Evolutionary conservation across 106 monocot species (phyloP), one percentile per base, ranked within the genome.

Genomic region (Posidonia australis): DNA sequence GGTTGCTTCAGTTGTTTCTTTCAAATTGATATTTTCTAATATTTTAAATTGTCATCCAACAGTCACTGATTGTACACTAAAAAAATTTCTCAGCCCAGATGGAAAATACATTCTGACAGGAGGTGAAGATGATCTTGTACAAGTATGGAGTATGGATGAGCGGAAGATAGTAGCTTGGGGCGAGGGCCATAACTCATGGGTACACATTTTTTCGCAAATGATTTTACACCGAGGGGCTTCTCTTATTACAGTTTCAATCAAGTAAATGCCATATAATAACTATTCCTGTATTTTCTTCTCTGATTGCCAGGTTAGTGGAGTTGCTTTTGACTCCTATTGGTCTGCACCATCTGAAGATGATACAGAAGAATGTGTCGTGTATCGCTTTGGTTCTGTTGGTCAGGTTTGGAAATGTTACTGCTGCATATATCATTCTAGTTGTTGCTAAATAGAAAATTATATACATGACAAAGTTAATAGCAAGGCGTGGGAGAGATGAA

Each of bases 181-280:
- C 4, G 93, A 94, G 75, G 93, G 93, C 5, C 93, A 90, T 77
- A 87, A 81, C 75, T 98, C 93, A 64, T 93, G 93, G 93, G 93
- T 89, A 83, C 62, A 36, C 68, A n/a, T 69, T 59, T 71, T 5
- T 48, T 13, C 7, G 18, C 9, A 49, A 16, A 13, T 17, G n/a
- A 17, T 3, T n/a, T 13, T 49, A n/a, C n/a, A 49, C 48, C 12
- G 48, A 45, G 44, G 48, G 12, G 48, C 13, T 49, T 49, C 48
- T 49, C 12, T 49, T 49, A 45, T 45, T 10, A 10, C 44, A 45
- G 13, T 11, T 3, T 49, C 48, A 16, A 13, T 13, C 48, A 49
- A 49, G 44, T 45, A 45, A 13, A 16, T 49, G 14, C 10, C 16
- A 26, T 58, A 58, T 29, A 14, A 26, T 57, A 28, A 29, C 11